phyloP scores from a whole-genome alignment of 352 stramenopile genomes.

The Globisporangium polare region DNA sequence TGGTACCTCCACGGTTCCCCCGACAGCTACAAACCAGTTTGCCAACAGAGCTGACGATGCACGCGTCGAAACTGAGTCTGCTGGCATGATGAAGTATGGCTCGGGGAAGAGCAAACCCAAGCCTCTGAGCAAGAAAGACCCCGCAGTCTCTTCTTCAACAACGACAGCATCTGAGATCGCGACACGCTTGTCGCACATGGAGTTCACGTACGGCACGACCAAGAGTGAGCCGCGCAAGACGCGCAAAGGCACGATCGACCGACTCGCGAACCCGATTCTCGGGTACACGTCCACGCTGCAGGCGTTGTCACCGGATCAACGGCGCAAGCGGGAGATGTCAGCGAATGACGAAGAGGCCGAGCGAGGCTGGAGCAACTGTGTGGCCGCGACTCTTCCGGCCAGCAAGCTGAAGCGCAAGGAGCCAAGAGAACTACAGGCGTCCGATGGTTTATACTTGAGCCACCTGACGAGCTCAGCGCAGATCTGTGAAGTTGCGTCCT shows the following conservation, averaged over 20 bases:
- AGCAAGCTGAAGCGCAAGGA: conserved; percentile 1
- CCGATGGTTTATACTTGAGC: conserved; percentile 9
- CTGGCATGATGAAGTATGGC: not conserved
- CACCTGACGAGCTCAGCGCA: conserved; percentile 14
- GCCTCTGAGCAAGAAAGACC: not conserved
- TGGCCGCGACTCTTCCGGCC: not conserved
- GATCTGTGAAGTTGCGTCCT: conserved; percentile 16
- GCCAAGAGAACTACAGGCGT: not conserved
- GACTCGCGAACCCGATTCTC: conserved; percentile 67
- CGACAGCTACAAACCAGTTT: not conserved
- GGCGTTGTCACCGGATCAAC: conserved; percentile 49
- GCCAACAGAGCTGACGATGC: not conserved
- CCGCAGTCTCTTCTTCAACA: not conserved
- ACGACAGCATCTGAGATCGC: conserved; percentile 1
- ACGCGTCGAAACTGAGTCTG: conserved; percentile 1
- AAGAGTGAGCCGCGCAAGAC: conserved; percentile 36
- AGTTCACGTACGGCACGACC: conserved; percentile 58
- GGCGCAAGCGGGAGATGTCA: conserved; percentile 39
- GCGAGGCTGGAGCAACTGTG: not conserved
- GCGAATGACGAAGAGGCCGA: conserved; percentile 14
- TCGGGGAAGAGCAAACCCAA: not conserved
- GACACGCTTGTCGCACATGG: conserved; percentile 50
- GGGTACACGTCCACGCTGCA: conserved; percentile 61
- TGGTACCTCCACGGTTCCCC: not conserved
- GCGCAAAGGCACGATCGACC: conserved; percentile 53